phyloP scores from a whole-genome alignment of 768 basidiomycete genomes.

The Ramaria sp. region DNA sequence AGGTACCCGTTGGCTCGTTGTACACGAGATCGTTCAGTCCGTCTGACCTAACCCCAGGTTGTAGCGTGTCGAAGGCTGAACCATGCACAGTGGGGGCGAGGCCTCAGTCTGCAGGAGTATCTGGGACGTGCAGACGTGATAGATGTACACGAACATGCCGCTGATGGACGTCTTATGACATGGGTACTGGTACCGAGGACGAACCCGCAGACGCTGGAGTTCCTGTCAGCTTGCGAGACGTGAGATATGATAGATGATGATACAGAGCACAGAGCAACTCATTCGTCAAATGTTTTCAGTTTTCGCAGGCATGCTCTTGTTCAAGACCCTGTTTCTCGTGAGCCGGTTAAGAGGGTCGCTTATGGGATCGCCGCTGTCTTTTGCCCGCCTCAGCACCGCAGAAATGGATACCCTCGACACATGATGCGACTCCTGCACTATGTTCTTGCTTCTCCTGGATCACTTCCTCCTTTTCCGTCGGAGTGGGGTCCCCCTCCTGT shows the following conservation, averaged over 20 bases:
- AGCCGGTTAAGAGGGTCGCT: slow-evolving; percentile 26
- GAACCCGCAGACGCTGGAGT: slow-evolving; percentile 39
- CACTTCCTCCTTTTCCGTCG: slow-evolving; percentile 27
- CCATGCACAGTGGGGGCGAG: slow-evolving; percentile 33
- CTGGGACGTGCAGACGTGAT: slow-evolving; percentile 29
- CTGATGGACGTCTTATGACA: slow-evolving; percentile 34
- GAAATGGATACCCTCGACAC: slow-evolving; percentile 46
- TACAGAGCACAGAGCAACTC: background rate
- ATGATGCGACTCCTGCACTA: slow-evolving; percentile 60
- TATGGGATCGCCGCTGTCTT: slow-evolving; percentile 51
- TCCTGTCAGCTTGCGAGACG: slow-evolving; percentile 56
- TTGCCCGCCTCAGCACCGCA: slow-evolving; percentile 37
- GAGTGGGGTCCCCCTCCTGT: slow-evolving; percentile 35
- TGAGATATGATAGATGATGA: slow-evolving; percentile 20
- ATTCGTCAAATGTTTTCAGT: slow-evolving; percentile 15
- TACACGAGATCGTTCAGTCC: background rate
- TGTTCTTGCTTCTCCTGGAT: slow-evolving; percentile 31
- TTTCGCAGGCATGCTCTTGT: slow-evolving; percentile 26
- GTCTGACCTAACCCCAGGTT: background rate
- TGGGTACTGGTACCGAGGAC: slow-evolving; percentile 51
- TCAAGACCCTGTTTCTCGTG: slow-evolving; percentile 8
- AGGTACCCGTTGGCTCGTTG: slow-evolving; percentile 24
- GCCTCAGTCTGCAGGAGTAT: slow-evolving; percentile 35
- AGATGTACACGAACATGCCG: slow-evolving; percentile 33
- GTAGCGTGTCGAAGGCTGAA: slow-evolving; percentile 22